Base-by-base conservation (phyloP, 768 basidiomycete genomes). In the Russula virescens region DNA sequence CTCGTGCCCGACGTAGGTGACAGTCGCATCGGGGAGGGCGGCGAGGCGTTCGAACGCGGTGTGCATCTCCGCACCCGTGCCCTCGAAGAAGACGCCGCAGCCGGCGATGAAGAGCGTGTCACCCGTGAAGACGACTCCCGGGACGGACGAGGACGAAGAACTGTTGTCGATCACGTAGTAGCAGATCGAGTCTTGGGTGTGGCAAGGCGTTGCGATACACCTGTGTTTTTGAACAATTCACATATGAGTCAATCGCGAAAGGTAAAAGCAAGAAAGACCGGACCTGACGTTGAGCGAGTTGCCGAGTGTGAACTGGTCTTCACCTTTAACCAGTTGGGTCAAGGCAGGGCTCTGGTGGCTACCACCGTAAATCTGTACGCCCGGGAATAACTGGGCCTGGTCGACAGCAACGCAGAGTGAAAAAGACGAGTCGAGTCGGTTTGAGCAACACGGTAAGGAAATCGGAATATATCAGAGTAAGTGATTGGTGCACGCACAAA, bases 101-200 rank as follows among this genome's bases (percentile, higher is more conserved):
- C 94, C 93, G 28, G 79, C 88, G 72, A 82, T 78, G 78, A 97
- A 96, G 58, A 97, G 84, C 1, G 94, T 97, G 71, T 97, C 94
- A 18, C 96, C 96, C 0, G 96, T 97, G 75, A 98, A 96, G 42
- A 98, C 91, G 18, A 80, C 88, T 21, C 88, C 88, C 0, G 88
- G 77, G 63, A 85, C 71, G 26, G 82, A 28, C 2, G 43, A 13
- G 19, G 61, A 51, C 34, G 58, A 74, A 25, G 71, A 67, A 58
- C 80, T 76, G 28, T 53, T 45, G 63, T 69, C 66, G 23, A 78
- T 91, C 58, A 86, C 81, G 72, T 89, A 81, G 78, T 86, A 98
- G 78, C 91, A 97, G 68, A 96, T 95, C 18, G 95, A 97, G 75
- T 98, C 96, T 71, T 91, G 90, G 3, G 96, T 98, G 73, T 98